phyloP scores from a whole-genome alignment of 2,329 filamentous ascomycete genomes.

The Bipolaris bicolor region DNA sequence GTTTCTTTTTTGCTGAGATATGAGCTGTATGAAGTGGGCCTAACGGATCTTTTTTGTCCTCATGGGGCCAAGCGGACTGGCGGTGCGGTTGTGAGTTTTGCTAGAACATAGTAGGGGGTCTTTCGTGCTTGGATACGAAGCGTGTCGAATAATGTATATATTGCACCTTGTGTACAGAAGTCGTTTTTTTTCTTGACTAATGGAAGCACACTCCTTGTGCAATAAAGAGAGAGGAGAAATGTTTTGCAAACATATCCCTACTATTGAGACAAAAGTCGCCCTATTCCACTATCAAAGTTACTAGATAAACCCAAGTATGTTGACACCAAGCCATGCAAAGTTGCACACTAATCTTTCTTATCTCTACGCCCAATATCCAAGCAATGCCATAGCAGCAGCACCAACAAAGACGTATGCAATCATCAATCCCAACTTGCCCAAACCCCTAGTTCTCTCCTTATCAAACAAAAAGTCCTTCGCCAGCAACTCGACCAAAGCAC shows the following conservation, averaged over 20 bases:
- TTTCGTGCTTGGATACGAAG: too few relatives aligned
- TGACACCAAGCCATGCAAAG: background rate
- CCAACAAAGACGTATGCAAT: conserved; percentile 8
- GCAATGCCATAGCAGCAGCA: conserved; percentile 4
- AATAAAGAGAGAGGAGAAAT: background rate
- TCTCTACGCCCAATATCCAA: conserved; percentile 7
- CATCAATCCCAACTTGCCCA: background rate
- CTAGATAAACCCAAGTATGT: too few relatives aligned
- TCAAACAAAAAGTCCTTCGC: conserved; percentile 13
- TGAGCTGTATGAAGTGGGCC: background rate
- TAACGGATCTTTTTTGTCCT: background rate
- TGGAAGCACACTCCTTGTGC: background rate
- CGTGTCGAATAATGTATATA: too few relatives aligned
- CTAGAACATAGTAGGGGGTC: too few relatives aligned
- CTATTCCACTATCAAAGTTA: background rate
- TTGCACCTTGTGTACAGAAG: too few relatives aligned
- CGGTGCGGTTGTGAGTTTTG: too few relatives aligned
- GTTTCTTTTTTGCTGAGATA: conserved; percentile 3
- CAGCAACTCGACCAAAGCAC: conserved; percentile 8
- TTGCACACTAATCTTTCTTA: too few relatives aligned
- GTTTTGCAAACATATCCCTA: background rate
- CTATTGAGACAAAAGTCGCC: background rate
- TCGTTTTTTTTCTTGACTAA: too few relatives aligned
- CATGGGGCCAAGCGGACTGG: background rate
- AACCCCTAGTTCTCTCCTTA: conserved; percentile 4